Evolutionary conservation across 768 basidiomycete genomes (phyloP).

Genomic region (Jaapia argillacea): DNA sequence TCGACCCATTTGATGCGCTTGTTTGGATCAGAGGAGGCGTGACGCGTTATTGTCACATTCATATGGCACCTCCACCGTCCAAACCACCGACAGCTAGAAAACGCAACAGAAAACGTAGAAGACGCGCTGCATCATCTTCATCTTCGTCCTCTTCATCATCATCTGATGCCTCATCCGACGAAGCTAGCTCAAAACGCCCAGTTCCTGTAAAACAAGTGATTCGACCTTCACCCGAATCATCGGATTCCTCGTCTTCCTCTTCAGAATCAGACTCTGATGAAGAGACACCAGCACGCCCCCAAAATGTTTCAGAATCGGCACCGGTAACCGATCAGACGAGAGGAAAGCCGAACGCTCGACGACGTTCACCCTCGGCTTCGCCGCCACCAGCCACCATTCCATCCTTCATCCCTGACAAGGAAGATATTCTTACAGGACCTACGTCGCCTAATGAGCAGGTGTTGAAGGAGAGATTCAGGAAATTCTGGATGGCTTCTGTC

Average conservation of each 20-base stretch:
- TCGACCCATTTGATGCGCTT: too few species aligned
- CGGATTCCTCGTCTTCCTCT: constrained; percentile 4
- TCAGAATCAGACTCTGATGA: constrained; percentile 11
- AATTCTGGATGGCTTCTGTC: constrained; percentile 82
- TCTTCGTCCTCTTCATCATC: constrained; percentile 16
- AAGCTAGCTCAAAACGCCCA: constrained; percentile 6
- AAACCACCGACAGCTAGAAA: constrained; percentile 15
- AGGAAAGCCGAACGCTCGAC: constrained; percentile 2
- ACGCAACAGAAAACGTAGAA: constrained; percentile 23
- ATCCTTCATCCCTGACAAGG: constrained; percentile 39
- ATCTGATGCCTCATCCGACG: constrained; percentile 13
- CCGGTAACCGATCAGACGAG: not conserved
- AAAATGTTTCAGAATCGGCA: constrained; percentile 2
- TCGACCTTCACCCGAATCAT: constrained; percentile 6
- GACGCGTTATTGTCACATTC: too few species aligned
- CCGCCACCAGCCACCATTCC: constrained; percentile 33
- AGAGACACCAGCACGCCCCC: not conserved
- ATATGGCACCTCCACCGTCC: constrained; percentile 4
- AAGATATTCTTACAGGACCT: constrained; percentile 19
- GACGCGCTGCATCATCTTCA: constrained; percentile 20
- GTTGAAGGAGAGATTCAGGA: constrained; percentile 60
- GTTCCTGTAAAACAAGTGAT: constrained; percentile 4
- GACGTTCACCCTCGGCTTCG: constrained; percentile 19
- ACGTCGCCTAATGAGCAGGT: constrained; percentile 34
- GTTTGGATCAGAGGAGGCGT: too few species aligned